Conservation (phyloP, 2,329 filamentous ascomycete genomes). For the Laburnicola sp. region DNA sequence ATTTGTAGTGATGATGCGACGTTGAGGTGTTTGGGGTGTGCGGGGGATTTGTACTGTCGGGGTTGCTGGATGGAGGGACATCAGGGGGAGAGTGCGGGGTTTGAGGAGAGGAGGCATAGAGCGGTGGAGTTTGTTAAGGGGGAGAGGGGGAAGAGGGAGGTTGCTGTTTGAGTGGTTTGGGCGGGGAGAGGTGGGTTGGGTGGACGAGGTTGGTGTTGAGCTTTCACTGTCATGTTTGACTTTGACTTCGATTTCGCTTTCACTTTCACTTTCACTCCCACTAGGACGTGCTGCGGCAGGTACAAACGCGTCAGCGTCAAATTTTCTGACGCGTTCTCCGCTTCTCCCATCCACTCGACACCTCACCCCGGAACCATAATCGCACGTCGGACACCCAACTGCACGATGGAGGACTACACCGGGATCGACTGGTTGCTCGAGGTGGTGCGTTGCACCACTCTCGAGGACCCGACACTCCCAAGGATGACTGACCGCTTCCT, state of each 20-base stretch:
- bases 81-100: slow-evolving; percentile 66
- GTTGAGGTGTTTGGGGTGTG: slow-evolving; percentile 72
- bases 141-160: slow-evolving; percentile 21
- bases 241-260: neutral
- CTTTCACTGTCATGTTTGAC: too few relatives aligned
- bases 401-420: too few relatives aligned
- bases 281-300: too few relatives aligned
- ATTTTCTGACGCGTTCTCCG: too few relatives aligned
- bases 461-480: too few relatives aligned
- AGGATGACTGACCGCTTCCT: too few relatives aligned
- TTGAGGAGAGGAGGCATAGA: slow-evolving; percentile 70
- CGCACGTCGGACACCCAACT: too few relatives aligned
- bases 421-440: too few relatives aligned
- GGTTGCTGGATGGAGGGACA: slow-evolving; percentile 84
- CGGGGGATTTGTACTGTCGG: slow-evolving; percentile 71
- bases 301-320: too few relatives aligned
- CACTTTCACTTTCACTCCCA: neutral
- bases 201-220: neutral
- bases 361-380: too few relatives aligned
- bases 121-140: slow-evolving; percentile 60
- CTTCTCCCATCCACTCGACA: too few relatives aligned
- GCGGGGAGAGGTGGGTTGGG: neutral
- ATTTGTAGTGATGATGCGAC: slow-evolving; percentile 81
- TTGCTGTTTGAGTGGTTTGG: slow-evolving; percentile 7
- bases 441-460: too few relatives aligned